Base-by-base conservation (phyloP, 2,329 filamentous ascomycete species). In the Trichoderma guizhouense region DNA sequence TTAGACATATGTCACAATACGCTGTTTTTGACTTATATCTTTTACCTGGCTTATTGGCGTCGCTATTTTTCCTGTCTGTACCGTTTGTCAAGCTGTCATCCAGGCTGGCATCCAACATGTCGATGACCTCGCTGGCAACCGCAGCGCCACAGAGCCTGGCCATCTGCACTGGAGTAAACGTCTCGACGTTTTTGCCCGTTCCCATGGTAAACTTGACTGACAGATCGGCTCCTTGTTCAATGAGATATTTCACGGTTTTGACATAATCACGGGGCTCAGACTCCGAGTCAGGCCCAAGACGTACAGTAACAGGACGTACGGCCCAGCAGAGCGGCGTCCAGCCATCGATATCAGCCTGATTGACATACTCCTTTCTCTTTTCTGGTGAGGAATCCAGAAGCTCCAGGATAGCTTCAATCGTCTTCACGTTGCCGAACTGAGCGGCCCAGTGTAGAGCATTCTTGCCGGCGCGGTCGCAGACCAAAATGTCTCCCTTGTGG, bases 241-340 rank as follows among this genome's bases (percentile, higher is more conserved):
- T 14, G 11, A 63, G 34, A n/a, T 5, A 26, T 2, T 21, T 39
- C 11, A 63, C 34, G 3, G 24, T n/a, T 2, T 28, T 18, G 36
- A 34, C 2, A 9, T 12, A n/a, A 11, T 43, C 39, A 43, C 39
- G 39, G 7, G 11, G 11, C 24, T 63, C 60, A 15, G 34, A 63
- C 5, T n/a, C 7, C 5, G 26, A 11, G 21, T 28, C 12, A 12
- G n/a, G 15, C 0, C 21, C 24, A 0, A 9, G 15, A 15, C 24
- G 5, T 18, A 11, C 12, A 1, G 3, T 9, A 15, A 15, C 43
- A 12, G 60, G 39, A 1, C 39, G 61, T 9, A 11, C 7, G 8
- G 61, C 61, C 61, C 61, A 64, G 26, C 39, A 64, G 3, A 64
- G 39, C 3, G 61, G 61, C 26, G 61, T 64, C 61, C 61, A 64